Conservation (phyloP, 1,284 basidiomycete species). For the Tetrapyrgos nigripes region DNA sequence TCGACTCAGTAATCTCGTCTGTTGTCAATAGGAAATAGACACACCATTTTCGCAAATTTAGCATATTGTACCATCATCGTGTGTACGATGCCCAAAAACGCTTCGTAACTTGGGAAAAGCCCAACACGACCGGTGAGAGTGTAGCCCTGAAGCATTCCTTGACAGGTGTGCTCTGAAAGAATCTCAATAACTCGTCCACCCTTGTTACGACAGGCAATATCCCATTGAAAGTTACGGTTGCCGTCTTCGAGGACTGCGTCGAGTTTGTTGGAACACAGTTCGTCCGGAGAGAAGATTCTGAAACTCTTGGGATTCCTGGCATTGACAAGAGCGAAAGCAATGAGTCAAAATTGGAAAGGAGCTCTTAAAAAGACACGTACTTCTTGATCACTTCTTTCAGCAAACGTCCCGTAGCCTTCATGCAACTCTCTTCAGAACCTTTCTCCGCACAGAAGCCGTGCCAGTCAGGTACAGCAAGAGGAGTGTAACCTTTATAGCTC, state of each 20-base stretch:
- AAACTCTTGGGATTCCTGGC: conserved; percentile 75
- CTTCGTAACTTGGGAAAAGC: conserved; percentile 90
- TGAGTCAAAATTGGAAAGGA: background rate
- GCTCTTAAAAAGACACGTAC: conserved; percentile 39
- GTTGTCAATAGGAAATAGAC: conserved; percentile 15
- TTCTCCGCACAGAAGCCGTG: conserved; percentile 56
- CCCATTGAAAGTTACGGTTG: conserved; percentile 87
- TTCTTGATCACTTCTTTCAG: conserved; percentile 62
- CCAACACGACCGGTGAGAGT: conserved; percentile 83
- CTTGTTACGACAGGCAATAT: conserved; percentile 62
- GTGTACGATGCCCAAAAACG: conserved; percentile 80
- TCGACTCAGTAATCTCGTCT: background rate
- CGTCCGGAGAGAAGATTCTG: conserved; percentile 93
- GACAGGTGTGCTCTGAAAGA: conserved; percentile 87
- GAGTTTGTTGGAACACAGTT: conserved; percentile 90
- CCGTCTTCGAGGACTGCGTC: conserved; percentile 74
- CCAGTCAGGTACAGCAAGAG: conserved; percentile 75
- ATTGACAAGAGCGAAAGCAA: background rate
- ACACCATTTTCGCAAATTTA: conserved; percentile 84
- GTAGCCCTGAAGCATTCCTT: conserved; percentile 89
- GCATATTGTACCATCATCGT: conserved; percentile 87
- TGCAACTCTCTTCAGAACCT: conserved; percentile 72
- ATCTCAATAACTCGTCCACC: conserved; percentile 88
- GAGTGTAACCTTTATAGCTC: conserved; percentile 66
- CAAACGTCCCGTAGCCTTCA: conserved; percentile 75